phyloP scores from a whole-genome alignment of 352 stramenopile genomes.

The Phytophthora citricola region DNA sequence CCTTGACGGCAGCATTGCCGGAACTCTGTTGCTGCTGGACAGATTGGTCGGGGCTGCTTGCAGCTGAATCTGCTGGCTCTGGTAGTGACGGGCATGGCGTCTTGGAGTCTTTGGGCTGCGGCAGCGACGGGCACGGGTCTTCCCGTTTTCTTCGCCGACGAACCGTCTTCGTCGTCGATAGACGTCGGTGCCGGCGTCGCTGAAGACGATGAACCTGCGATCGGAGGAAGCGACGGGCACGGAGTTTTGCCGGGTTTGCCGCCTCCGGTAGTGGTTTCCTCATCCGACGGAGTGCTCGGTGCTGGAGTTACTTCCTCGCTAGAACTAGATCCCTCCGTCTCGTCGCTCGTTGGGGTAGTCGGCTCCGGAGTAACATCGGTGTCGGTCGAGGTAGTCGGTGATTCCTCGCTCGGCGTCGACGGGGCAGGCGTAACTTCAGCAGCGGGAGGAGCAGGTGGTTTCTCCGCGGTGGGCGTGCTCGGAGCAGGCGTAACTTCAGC shows the following conservation, averaged over 20 bases:
- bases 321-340: constrained; percentile 18
- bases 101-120: constrained; percentile 25
- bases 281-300: constrained; percentile 17
- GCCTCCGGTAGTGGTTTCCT: constrained; percentile 9
- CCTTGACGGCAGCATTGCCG: constrained; percentile 16
- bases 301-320: constrained; percentile 25
- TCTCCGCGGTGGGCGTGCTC: constrained; percentile 1
- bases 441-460: neutral
- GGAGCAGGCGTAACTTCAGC: constrained; percentile 11
- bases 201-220: constrained; percentile 32
- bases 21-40: constrained; percentile 34
- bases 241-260: constrained; percentile 30
- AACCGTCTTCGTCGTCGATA: constrained; percentile 27
- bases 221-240: constrained; percentile 19
- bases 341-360: constrained; percentile 22
- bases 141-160: constrained; percentile 21
- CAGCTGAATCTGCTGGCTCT: constrained; percentile 21
- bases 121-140: constrained; percentile 38
- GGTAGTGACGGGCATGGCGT: constrained; percentile 33
- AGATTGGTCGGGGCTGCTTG: constrained; percentile 15
- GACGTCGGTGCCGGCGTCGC: constrained; percentile 37
- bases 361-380: constrained; percentile 19
- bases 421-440: constrained; percentile 1
- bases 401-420: constrained; percentile 2
- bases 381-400: constrained; percentile 5